Evolutionary conservation across 2,329 filamentous ascomycete genomes (phyloP), one percentile per base, ranked within the genome.

Genomic region (Nigrospora oryzae): DNA sequence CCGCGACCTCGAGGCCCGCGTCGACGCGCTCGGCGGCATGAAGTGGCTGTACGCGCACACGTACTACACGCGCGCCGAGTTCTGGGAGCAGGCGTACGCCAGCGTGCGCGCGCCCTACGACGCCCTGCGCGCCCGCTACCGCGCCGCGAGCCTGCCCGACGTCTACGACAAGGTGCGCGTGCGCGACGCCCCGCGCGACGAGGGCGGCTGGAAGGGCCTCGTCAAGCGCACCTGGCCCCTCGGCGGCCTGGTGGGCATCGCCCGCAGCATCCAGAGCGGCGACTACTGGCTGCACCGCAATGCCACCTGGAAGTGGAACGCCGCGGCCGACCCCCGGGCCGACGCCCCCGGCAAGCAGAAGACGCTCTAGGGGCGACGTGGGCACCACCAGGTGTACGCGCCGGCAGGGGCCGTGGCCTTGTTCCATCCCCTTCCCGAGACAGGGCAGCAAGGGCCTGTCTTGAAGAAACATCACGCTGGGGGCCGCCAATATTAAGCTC

Each of bases 31-130:
- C 1, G 81, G 82, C 39, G 89, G 88, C 3, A 79, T 85, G 69
- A 94, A 94, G 68, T 93, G 87, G 84, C 69, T 94, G 12, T 94
- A 95, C 63, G 87, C 88, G 3, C 85, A 91, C 56, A 84, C 86
- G 0, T 94, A 89, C 66, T 93, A 93, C 62, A 74, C 76, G n/a
- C 76, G 85, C 57, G 66, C 74, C 0, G 79, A 86, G 57, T 89
- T 86, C 63, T 86, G 82, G 81, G 55, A 65, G 32, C 63, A 67
- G 37, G 55, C 59, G 19, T 36, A 43, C 35, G 41, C 13, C 11
- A 13, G 32, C 12, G n/a, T 19, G 31, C 15, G 16, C 31, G 28
- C 33, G 16, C 79, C 73, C 73, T 88, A 89, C 59, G 74, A 85
- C 31, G 66, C 57, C 1, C 65, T 89, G 52, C 68, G 84, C 14